Evolutionary conservation across 140 eudicot genomes (phyloP).

Genomic region (Flaveria floridana): DNA sequence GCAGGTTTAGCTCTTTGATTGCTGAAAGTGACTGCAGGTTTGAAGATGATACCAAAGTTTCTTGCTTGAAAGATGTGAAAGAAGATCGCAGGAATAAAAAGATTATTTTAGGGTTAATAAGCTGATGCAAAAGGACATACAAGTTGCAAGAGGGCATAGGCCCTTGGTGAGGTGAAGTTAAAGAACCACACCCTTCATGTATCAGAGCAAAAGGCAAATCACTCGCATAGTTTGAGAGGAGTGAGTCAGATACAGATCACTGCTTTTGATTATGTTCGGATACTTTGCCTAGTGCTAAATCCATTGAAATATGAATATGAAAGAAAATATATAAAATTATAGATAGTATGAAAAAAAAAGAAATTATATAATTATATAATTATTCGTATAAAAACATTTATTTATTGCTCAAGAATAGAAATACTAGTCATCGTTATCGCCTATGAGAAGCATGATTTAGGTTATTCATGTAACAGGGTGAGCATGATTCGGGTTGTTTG

Average conservation of each 20-base stretch:
- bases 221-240: not conserved
- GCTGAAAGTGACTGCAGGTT: slow-evolving; percentile 20
- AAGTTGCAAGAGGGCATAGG: slow-evolving; percentile 23
- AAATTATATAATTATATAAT: too few species aligned
- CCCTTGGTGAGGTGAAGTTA: slow-evolving; percentile 25
- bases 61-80: not conserved
- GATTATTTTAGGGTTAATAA: slow-evolving; percentile 13
- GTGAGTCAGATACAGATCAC: not conserved
- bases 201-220: slow-evolving; percentile 20
- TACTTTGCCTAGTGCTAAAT: slow-evolving; percentile 23
- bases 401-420: too few species aligned
- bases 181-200: not conserved
- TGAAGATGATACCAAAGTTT: slow-evolving; percentile 24
- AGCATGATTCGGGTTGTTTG: not conserved
- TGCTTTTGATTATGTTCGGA: not conserved
- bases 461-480: not conserved
- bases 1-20: slow-evolving; percentile 16
- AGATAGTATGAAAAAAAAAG: not conserved
- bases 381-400: too few species aligned
- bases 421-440: not conserved
- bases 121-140: not conserved
- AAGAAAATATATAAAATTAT: not conserved
- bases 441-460: not conserved
- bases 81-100: slow-evolving; percentile 10
- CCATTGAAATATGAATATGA: not conserved